Evolutionary conservation across 2,329 filamentous ascomycete species (phyloP), one percentile per base, ranked within the genome.

Genomic region (Exophiala calicioides): DNA sequence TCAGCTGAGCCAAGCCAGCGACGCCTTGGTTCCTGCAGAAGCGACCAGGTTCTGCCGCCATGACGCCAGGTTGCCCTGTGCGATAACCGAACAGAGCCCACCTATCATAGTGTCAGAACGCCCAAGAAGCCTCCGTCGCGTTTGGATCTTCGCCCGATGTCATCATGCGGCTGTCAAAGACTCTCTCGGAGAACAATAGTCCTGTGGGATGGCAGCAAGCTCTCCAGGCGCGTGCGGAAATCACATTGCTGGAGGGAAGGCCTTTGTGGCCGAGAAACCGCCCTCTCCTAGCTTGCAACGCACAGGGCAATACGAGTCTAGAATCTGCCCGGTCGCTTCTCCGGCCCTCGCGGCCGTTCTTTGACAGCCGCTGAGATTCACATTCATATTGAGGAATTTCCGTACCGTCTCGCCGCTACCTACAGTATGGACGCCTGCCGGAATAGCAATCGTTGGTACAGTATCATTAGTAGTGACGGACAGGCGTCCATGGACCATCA

Each of bases 11-110:
- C 19, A 21, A 37, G 41, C 42, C 39, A 26, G 30, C 34, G 24
- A 39, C n/a, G 29, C 20, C 24, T 42, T 36, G 37, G 13, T 49
- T 21, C 33, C 37, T 38, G 18, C 12, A 6, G 10, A 24, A 15
- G 37, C 23, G 44, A 47, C 48, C 47, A 31, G 48, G 41, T 44
- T 38, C 31, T 37, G 13, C 36, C 43, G 43, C 36, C 48, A 39
- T 55, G 47, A 46, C 47, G 35, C 52, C 37, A 55, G 48, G 52
- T 55, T 55, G 52, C 52, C 52, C 52, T 36, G 52, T 52, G 52
- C 52, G 46, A 55, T 55, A 52, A 52, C 44, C 52, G 52, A 52
- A 38, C 29, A 26, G 27, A 21, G 27, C 37, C 47, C 42, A 15
- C 48, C 52, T 49, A 52, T 49, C 44, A 53, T 18, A 36, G 32